These are phyloP conservation scores for Capsicum pubescens DNA, from an alignment of 257 asterid genomes.

Conservation along the genomic window DNA sequence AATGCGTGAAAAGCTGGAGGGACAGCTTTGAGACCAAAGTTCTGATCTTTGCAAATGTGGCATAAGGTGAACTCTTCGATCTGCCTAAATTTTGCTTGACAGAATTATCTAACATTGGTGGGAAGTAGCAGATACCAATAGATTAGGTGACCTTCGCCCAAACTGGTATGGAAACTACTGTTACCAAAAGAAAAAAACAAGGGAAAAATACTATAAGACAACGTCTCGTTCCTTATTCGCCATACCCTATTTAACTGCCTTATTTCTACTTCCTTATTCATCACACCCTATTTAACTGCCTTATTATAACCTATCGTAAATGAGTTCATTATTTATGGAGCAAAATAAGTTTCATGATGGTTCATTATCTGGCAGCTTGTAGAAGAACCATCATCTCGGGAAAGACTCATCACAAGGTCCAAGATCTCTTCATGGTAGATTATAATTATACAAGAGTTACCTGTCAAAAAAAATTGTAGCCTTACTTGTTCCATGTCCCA, in stretches of 20 bases:
- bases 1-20: background rate
- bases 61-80: background rate
- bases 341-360: background rate
- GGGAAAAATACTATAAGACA: background rate
- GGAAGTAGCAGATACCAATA: background rate
- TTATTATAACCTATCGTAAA: background rate
- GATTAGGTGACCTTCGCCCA: background rate
- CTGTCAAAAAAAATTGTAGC: background rate
- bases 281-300: background rate
- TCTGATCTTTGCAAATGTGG: background rate
- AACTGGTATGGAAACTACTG: background rate
- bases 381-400: background rate
- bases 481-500: conserved; percentile 13
- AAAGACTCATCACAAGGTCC: background rate
- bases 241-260: background rate
- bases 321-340: background rate
- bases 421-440: conserved; percentile 13
- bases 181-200: background rate
- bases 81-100: background rate
- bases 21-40: background rate
- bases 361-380: conserved; percentile 10
- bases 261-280: background rate
- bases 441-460: background rate
- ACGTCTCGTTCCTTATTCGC: background rate
- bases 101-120: background rate